Base-by-base conservation (phyloP, 1,139 yeast species). In the Taphrina wiesneri region DNA sequence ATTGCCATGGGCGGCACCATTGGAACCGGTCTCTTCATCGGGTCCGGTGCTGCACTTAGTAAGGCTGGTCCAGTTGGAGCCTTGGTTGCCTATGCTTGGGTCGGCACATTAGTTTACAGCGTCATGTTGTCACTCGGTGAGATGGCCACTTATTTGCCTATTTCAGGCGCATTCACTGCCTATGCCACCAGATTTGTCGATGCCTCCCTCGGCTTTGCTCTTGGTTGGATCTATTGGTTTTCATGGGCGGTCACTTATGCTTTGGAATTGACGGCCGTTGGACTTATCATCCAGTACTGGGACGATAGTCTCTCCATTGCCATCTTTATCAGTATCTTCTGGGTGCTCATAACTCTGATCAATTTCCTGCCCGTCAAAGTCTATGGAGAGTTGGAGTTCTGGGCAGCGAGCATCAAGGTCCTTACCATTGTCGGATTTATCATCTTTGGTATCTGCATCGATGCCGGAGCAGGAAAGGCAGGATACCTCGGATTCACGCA, bases 201-300 rank as follows among this genome's bases (percentile, higher is more conserved):
- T 41, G 56, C 41, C 51, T 67, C 45, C 32, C 89, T 61, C 86
- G 95, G 96, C 70, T 90, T 88, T 67, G 86, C 95, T 56, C 85
- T 86, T 72, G 95, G 93, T 66, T 89, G 90, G 84, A 81, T 85
- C 77, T 90, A 90, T 75, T 88, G 93, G 92, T 88, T 88, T 76
- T 84, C 88, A 23, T 89, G 95, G 93, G 90, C 90, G 65, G 86
- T 87, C 70, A 88, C 96, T 1, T 88, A 84, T 77, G 90, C 96
- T 5, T 84, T 89, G 68, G 96, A 90, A 77, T 79, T 90, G 67
- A 86, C 92, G 17, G 89, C 90, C 28, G 85, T 87, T 41, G 92
- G 95, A 25, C 90, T 87, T 76, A 83, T 89, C 63, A 83, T 89
- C 68, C 80, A 85, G 74, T 86, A 81, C 72, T 89, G 96, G 96